A percentile compares a stretch with the other conserved stretches of the same genome.
These are phyloP conservation scores for Fusarium devonianum DNA, from an alignment of 2,329 filamentous ascomycete species.

Conservation along the genomic window DNA sequence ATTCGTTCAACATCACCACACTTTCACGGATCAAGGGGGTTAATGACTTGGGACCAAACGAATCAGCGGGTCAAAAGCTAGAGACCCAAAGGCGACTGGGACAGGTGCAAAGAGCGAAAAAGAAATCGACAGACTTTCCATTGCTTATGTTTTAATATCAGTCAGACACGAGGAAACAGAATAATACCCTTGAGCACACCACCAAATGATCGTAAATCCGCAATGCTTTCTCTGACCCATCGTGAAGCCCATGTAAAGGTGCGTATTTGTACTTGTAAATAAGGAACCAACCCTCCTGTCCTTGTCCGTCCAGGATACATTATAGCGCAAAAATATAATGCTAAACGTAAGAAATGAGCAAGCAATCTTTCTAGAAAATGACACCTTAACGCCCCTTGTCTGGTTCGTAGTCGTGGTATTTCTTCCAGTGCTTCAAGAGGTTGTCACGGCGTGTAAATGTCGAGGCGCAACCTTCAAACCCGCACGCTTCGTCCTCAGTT, in stretches of 20 bases:
- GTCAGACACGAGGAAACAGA: slow-evolving; percentile 14
- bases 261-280: slow-evolving; percentile 13
- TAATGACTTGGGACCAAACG: slow-evolving; percentile 22
- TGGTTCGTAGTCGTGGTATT: slow-evolving; percentile 2
- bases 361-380: neutral
- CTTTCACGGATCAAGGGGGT: slow-evolving; percentile 2
- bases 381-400: neutral
- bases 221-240: too few species aligned
- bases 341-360: neutral
- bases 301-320: too few species aligned
- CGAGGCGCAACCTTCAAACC: slow-evolving; percentile 2
- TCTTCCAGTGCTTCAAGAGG: slow-evolving; percentile 30
- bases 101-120: slow-evolving; percentile 10
- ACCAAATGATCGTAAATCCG: slow-evolving; percentile 2
- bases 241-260: neutral
- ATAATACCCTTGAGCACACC: slow-evolving; percentile 3
- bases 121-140: slow-evolving; percentile 26
- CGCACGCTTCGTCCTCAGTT: slow-evolving; percentile 5
- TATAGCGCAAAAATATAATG: too few species aligned
- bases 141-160: slow-evolving; percentile 18
- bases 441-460: slow-evolving; percentile 34
- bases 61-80: slow-evolving; percentile 26
- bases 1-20: slow-evolving; percentile 5
- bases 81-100: slow-evolving; percentile 7
- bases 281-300: neutral